phyloP scores from a whole-genome alignment of 805 yeast genomes.

The Ogataea philodendri region DNA sequence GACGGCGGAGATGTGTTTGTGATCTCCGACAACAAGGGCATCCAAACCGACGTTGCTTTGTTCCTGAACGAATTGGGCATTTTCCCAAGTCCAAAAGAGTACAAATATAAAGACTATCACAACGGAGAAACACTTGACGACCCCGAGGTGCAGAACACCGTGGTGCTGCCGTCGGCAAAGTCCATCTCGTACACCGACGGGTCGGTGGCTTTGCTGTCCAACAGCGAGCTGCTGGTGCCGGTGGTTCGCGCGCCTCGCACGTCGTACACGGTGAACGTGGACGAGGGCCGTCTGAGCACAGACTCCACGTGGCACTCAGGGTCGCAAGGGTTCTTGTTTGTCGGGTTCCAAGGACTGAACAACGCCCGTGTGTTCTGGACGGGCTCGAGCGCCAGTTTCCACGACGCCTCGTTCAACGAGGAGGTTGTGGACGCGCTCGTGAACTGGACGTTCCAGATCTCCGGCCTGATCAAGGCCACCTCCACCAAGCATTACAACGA shows the following conservation, averaged over 20 bases:
- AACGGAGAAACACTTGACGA: constrained; percentile 28
- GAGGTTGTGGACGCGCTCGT: constrained; percentile 45
- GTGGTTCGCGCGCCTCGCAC: constrained; percentile 63
- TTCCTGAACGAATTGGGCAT: constrained; percentile 81
- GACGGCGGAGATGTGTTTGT: constrained; percentile 76
- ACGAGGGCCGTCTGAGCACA: constrained; percentile 35
- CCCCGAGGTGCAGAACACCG: constrained; percentile 32
- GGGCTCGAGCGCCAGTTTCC: constrained; percentile 63
- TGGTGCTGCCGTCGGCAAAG: constrained; percentile 20
- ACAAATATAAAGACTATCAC: constrained; percentile 66
- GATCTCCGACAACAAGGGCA: constrained; percentile 49
- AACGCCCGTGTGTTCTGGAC: constrained; percentile 81
- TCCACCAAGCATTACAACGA: constrained; percentile 52
- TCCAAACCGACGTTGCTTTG: constrained; percentile 60
- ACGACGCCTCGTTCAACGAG: constrained; percentile 36
- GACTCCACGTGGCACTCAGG: constrained; percentile 75
- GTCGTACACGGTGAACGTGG: constrained; percentile 53
- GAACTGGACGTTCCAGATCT: constrained; percentile 74
- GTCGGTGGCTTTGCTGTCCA: constrained; percentile 66
- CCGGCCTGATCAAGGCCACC: constrained; percentile 57
- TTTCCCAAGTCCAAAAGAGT: constrained; percentile 75
- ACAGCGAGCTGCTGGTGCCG: constrained; percentile 70
- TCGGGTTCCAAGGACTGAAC: constrained; percentile 73
- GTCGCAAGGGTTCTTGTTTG: constrained; percentile 70
- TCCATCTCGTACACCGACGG: constrained; percentile 39